phyloP scores from a whole-genome alignment of 2,329 filamentous ascomycete species.

The Aspergillus chevalieri region DNA sequence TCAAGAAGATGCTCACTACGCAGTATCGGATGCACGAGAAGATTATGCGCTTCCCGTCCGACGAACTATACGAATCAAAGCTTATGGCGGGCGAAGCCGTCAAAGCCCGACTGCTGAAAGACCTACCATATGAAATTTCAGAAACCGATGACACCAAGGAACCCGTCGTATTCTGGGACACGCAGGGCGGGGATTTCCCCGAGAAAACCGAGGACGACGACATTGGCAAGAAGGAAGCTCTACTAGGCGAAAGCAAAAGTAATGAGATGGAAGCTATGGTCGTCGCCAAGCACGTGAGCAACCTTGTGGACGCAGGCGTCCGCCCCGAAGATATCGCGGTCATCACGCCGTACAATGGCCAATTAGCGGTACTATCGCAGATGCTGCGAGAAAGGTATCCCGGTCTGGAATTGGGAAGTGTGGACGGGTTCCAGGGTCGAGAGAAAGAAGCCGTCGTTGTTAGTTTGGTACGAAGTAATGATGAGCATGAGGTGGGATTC shows the following conservation, averaged over 20 bases:
- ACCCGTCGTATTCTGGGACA: slow-evolving; percentile 90
- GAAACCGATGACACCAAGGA: slow-evolving; percentile 82
- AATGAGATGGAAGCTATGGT: slow-evolving; percentile 85
- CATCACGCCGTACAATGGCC: slow-evolving; percentile 93
- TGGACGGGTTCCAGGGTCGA: slow-evolving; percentile 93
- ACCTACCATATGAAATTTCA: slow-evolving; percentile 69
- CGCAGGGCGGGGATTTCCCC: slow-evolving; percentile 86
- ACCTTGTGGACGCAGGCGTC: slow-evolving; percentile 72
- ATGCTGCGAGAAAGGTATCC: slow-evolving; percentile 74
- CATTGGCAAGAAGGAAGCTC: slow-evolving; percentile 45
- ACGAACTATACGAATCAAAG: slow-evolving; percentile 76
- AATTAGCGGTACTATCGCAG: slow-evolving; percentile 70
- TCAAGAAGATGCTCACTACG: slow-evolving; percentile 92
- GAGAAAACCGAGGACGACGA: slow-evolving; percentile 74
- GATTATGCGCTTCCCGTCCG: slow-evolving; percentile 92
- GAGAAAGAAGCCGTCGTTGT: slow-evolving; percentile 96
- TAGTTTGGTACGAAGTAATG: slow-evolving; percentile 87
- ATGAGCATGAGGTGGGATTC: slow-evolving; percentile 83
- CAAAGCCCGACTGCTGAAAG: slow-evolving; percentile 65
- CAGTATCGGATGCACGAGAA: slow-evolving; percentile 97
- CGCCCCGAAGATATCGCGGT: slow-evolving; percentile 80
- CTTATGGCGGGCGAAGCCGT: slow-evolving; percentile 77
- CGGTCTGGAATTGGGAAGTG: slow-evolving; percentile 87
- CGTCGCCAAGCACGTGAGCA: slow-evolving; percentile 69
- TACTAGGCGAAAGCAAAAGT: slow-evolving; percentile 72